Base-by-base conservation (phyloP, 495 filamentous ascomycete species). In the Collariella sp. region DNA sequence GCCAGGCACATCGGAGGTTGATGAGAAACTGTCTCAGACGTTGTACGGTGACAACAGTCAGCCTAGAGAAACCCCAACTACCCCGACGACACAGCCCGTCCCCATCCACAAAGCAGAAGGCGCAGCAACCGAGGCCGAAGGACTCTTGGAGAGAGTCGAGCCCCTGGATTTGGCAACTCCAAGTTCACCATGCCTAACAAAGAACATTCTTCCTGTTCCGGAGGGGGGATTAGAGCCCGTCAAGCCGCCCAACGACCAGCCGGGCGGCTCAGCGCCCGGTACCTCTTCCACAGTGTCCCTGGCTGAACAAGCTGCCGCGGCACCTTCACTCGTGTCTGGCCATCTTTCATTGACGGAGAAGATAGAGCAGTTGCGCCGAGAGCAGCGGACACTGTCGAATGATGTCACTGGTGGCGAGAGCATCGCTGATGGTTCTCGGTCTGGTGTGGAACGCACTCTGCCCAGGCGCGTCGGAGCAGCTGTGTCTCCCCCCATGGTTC, bases 91-190 rank as follows among this genome's bases (percentile, higher is more conserved):
- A 7, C 48, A 47, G 15, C 48, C 57, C 42, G 9, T 58, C 49
- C 24, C 57, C 29, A 26, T 39, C 35, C 38, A 61, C 48, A 38
- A 57, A 57, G 50, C 64, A 36, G 50, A 65, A 36, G 55, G 57
- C 22, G 40, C 35, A 13, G 49, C 44, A 1, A 38, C 41, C 15
- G 33, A 60, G 43, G 55, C 60, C n/a, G 64, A 60, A 11, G 47
- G 56, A 53, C 41, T 65, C 47, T 47, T 73, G 26, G 78, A 85
- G 31, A 79, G 81, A 59, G 76, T 87, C 22, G 78, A 80, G 22
- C 83, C 87, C 58, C 72, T 89, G 2, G 87, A 91, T 61, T 76
- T 90, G 36, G 86, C 85, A n/a, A 72, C 84, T 12, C 69, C 83
- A 19, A 58, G 52, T 11, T 64, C 69, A 5, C 62, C 69, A 5